Evolutionary conservation across 1,284 basidiomycete species (phyloP).

Genomic region (Coriolopsis trogii): DNA sequence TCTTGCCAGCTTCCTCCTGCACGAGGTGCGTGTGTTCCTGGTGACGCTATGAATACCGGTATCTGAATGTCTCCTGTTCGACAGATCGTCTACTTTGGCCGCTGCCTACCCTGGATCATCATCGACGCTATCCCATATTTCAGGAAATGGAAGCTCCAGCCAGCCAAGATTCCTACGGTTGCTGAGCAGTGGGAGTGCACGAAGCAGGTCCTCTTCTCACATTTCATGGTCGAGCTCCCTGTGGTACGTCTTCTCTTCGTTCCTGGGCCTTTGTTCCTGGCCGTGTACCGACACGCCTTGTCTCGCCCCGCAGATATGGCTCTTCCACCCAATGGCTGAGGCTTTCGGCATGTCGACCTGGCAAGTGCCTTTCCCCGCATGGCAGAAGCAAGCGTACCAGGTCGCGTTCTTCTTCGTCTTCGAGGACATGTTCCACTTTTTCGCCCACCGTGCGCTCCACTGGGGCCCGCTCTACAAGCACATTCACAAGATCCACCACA

Average conservation of each 20-base stretch:
- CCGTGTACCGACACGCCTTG: neutral
- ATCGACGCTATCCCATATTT: constrained; percentile 95
- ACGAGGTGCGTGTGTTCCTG: constrained; percentile 69
- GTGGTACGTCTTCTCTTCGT: constrained; percentile 50
- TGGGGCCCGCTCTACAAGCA: constrained; percentile 93
- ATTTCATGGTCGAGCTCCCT: constrained; percentile 96
- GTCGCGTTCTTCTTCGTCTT: constrained; percentile 93
- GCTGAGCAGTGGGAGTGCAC: constrained; percentile 96
- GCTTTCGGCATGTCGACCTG: constrained; percentile 90
- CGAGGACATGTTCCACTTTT: constrained; percentile 92
- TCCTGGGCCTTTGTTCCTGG: neutral
- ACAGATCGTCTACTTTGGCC: constrained; percentile 95
- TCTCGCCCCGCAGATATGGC: constrained; percentile 80
- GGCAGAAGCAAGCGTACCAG: constrained; percentile 76
- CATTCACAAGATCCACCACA: constrained; percentile 98
- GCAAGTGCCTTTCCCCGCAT: constrained; percentile 88
- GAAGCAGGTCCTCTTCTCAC: constrained; percentile 92
- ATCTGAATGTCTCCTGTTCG: neutral
- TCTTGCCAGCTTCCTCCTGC: constrained; percentile 90
- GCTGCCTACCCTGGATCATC: constrained; percentile 94
- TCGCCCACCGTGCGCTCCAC: constrained; percentile 91
- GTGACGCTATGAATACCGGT: neutral
- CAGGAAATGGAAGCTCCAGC: constrained; percentile 93
- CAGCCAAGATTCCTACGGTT: constrained; percentile 78
- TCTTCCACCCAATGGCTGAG: constrained; percentile 96